A percentile compares a stretch with the other conserved stretches of the same genome.
These are phyloP conservation scores for Verticillium zaregamsianum DNA, from an alignment of 2,329 filamentous ascomycete genomes.

Conservation along the genomic window DNA sequence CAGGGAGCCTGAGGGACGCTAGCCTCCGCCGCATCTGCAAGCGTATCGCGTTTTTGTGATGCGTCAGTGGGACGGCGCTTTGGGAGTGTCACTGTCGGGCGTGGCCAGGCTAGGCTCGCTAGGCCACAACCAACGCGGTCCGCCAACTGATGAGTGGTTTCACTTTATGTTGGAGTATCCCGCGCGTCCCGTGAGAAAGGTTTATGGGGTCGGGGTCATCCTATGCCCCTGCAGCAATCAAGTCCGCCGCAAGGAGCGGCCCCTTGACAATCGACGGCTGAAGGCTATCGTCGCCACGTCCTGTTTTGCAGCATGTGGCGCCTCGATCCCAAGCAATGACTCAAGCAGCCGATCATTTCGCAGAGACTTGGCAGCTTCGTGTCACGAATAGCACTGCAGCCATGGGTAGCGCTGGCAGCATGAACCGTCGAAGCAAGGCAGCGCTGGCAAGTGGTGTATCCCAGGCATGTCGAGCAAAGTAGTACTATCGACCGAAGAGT, in stretches of 20 bases:
- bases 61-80: background rate
- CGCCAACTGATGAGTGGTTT: background rate
- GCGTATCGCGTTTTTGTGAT: background rate
- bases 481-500: background rate
- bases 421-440: background rate
- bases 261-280: background rate
- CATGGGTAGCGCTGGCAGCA: background rate
- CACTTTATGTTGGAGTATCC: background rate
- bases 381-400: background rate
- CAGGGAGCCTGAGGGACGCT: background rate
- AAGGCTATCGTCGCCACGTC: background rate
- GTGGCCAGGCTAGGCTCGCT: background rate
- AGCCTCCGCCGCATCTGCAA: background rate
- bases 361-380: background rate
- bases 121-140: background rate
- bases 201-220: background rate
- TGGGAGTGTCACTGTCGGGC: background rate
- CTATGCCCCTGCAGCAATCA: background rate
- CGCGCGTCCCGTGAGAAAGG: background rate
- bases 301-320: background rate
- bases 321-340: background rate
- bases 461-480: too few species aligned
- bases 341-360: background rate
- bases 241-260: background rate
- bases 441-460: background rate